Percentiles rank a stretch among this genome's conserved stretches.
Evolutionary conservation across 108 stramenopile genomes (phyloP).

Genomic region (Cyclotella cryptica): DNA sequence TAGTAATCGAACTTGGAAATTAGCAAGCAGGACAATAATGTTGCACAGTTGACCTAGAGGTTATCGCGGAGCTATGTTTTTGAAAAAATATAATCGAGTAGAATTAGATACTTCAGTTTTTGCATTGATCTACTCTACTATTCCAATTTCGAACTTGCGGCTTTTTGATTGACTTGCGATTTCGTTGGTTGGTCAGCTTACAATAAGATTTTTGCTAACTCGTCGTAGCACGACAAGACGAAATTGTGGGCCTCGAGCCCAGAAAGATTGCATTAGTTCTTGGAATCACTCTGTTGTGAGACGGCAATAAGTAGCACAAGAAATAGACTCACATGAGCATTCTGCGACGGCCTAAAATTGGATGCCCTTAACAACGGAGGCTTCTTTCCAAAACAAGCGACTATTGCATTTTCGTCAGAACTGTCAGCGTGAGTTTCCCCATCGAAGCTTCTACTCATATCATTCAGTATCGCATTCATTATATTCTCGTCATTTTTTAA

Average conservation of each 20-base stretch:
- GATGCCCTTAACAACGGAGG: constrained; percentile 26
- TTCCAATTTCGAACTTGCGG: constrained; percentile 37
- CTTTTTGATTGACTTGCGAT: constrained; percentile 9
- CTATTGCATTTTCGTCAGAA: background rate
- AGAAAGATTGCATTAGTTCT: background rate
- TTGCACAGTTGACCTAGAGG: too few relatives aligned
- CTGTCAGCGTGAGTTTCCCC: constrained; percentile 25
- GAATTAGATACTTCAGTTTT: too few relatives aligned
- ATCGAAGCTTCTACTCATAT: constrained; percentile 38
- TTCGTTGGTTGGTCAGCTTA: constrained; percentile 12
- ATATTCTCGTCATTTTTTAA: constrained; percentile 13
- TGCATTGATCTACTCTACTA: constrained; percentile 18
- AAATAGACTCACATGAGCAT: constrained; percentile 19
- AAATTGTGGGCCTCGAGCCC: constrained; percentile 14
- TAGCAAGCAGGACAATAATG: too few relatives aligned
- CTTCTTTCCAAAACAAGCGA: constrained; percentile 37
- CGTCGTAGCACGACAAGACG: constrained; percentile 20
- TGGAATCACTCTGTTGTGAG: background rate
- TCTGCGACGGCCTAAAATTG: constrained; percentile 16
- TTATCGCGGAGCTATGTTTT: too few relatives aligned
- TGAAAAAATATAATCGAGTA: too few relatives aligned
- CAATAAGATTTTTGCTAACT: constrained; percentile 28
- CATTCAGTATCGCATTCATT: constrained; percentile 43
- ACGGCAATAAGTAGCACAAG: background rate
- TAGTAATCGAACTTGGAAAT: background rate